A percentile compares a stretch with the other conserved stretches of the same genome.
Evolutionary conservation across 2,329 filamentous ascomycete species (phyloP).

Genomic region (Incumbomyces delicatus): DNA sequence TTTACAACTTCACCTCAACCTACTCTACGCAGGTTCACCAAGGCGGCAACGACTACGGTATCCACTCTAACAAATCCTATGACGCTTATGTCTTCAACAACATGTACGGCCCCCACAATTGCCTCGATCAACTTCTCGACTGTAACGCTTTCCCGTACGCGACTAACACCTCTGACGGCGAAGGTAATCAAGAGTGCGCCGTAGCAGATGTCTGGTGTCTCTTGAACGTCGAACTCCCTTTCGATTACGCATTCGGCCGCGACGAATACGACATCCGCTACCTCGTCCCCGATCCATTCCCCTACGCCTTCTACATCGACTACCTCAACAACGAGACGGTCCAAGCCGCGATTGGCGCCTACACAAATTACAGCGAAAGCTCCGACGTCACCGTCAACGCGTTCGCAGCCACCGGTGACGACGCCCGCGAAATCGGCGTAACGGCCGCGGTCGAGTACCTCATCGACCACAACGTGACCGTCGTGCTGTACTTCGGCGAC

Average conservation of each 20-base stretch:
- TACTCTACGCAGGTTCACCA: constrained; percentile 4
- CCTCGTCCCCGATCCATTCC: constrained; percentile 26
- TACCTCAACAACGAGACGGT: constrained; percentile 42
- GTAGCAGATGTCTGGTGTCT: constrained; percentile 48
- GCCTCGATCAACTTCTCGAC: constrained; percentile 46
- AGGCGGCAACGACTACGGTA: constrained; percentile 30
- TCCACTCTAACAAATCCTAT: constrained; percentile 24
- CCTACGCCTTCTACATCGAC: constrained; percentile 37
- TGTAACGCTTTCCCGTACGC: constrained; percentile 43
- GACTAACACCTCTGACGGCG: constrained; percentile 24
- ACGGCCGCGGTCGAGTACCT: constrained; percentile 34
- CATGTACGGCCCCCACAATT: constrained; percentile 52
- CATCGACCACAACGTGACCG: constrained; percentile 31
- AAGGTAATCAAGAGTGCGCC: constrained; percentile 35
- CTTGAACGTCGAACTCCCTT: constrained; percentile 42
- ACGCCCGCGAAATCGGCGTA: constrained; percentile 33
- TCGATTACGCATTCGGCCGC: constrained; percentile 42
- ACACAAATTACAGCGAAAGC: constrained; percentile 40
- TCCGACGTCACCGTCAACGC: constrained; percentile 31
- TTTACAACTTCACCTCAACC: constrained; percentile 30
- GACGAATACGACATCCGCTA: constrained; percentile 44
- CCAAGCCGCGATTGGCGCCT: constrained; percentile 40
- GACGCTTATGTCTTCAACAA: constrained; percentile 48
- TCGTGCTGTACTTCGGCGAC: constrained; percentile 25
- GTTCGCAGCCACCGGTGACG: constrained; percentile 37